A percentile compares a stretch with the other conserved stretches of the same genome.
phyloP scores from a whole-genome alignment of 2,329 filamentous ascomycete genomes.

The Aspergillus transmontanensis region DNA sequence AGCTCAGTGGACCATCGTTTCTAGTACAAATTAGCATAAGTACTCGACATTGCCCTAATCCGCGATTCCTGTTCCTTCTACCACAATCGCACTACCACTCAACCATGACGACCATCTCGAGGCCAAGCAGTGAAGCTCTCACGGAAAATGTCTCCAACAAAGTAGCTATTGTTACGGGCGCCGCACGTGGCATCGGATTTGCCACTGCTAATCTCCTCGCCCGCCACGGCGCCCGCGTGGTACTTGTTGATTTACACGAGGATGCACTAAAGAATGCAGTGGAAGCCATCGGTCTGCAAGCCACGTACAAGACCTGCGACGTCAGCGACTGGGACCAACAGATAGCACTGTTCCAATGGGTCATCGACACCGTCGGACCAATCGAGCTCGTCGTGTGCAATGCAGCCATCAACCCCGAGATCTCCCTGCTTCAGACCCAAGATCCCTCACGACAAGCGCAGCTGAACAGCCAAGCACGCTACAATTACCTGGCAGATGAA shows the following conservation, averaged over 20 bases:
- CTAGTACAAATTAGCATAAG: neutral
- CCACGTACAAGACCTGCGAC: constrained; percentile 20
- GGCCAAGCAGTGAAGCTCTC: neutral
- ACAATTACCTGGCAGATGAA: constrained; percentile 21
- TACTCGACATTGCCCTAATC: neutral
- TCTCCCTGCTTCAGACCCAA: constrained; percentile 14
- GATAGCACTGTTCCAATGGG: constrained; percentile 16
- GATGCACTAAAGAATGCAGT: constrained; percentile 17
- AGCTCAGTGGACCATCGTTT: neutral
- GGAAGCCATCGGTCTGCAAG: constrained; percentile 10
- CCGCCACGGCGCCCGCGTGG: constrained; percentile 21
- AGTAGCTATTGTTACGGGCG: constrained; percentile 24
- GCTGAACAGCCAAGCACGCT: constrained; percentile 16
- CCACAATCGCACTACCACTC: neutral
- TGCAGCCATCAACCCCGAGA: constrained; percentile 22
- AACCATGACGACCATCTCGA: neutral
- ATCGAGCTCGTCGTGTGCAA: constrained; percentile 22
- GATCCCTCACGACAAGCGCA: constrained; percentile 8
- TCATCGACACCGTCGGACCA: constrained; percentile 11
- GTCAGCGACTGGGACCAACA: constrained; percentile 24
- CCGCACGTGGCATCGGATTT: constrained; percentile 25
- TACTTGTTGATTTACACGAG: constrained; percentile 23
- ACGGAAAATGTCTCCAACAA: constrained; percentile 2
- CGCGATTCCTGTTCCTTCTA: neutral
- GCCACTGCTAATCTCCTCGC: constrained; percentile 20